These are phyloP conservation scores for Ajuga chamaepitys DNA, from an alignment of 257 asterid genomes.

Conservation along the genomic window DNA sequence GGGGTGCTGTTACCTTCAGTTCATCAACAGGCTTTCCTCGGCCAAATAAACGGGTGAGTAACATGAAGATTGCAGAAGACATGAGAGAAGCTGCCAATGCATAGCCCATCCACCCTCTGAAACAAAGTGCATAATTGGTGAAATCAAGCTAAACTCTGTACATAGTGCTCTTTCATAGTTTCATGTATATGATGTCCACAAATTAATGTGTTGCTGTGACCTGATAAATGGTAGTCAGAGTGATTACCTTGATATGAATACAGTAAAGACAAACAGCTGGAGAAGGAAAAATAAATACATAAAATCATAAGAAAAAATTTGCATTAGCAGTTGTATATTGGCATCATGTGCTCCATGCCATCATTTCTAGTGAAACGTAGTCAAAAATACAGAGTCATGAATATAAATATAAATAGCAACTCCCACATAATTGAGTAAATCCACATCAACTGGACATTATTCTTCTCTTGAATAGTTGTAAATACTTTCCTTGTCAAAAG, in stretches of 20 bases:
- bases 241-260: not conserved
- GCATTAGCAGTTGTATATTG: not conserved
- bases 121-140: slow-evolving; percentile 1
- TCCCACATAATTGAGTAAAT: not conserved
- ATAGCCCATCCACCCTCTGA: slow-evolving; percentile 87
- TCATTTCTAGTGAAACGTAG: not conserved
- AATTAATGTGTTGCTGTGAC: not conserved
- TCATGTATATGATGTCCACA: not conserved
- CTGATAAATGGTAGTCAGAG: not conserved
- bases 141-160: not conserved
- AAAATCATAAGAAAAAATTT: not conserved
- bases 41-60: slow-evolving; percentile 54
- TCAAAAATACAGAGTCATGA: not conserved
- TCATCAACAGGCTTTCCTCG: slow-evolving; percentile 60
- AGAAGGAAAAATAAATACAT: not conserved
- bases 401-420: not conserved
- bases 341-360: not conserved
- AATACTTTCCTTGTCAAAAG: not conserved
- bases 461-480: no score
- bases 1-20: slow-evolving; percentile 71
- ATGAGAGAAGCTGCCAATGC: slow-evolving; percentile 36
- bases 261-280: not conserved
- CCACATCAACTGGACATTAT: not conserved
- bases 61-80: slow-evolving; percentile 60
- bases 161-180: not conserved